Evolutionary conservation across 2,329 filamentous ascomycete species (phyloP).

Genomic region (Lasiodiplodia hormozganensis): DNA sequence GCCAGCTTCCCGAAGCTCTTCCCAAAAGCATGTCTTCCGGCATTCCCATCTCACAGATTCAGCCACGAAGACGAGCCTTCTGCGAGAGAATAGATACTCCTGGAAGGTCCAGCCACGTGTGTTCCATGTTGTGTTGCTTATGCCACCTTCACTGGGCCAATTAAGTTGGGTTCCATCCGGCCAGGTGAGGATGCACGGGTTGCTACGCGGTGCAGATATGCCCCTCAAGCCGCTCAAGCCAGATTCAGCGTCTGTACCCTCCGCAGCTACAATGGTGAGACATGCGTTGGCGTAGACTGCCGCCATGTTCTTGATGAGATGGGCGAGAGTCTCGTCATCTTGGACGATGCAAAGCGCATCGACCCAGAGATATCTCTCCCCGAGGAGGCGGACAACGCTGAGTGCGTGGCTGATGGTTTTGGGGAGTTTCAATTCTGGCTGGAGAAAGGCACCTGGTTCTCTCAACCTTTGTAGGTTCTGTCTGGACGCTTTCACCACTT

Average conservation of each 20-base stretch:
- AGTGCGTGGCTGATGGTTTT: slow-evolving; percentile 31
- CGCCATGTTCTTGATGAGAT: not conserved
- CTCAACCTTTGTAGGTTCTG: not conserved
- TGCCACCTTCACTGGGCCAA: not conserved
- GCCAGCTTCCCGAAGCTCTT: not conserved
- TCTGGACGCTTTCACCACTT: not conserved
- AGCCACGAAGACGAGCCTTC: slow-evolving; percentile 12
- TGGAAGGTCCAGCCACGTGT: slow-evolving; percentile 19
- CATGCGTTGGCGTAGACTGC: not conserved
- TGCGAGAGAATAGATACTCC: slow-evolving; percentile 11
- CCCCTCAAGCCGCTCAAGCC: not conserved
- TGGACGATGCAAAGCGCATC: slow-evolving; percentile 32
- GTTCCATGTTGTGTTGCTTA: not conserved
- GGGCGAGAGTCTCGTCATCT: slow-evolving; percentile 17
- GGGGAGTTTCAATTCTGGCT: not conserved
- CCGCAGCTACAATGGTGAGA: not conserved
- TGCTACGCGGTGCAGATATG: not conserved
- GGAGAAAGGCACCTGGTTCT: not conserved
- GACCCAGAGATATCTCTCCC: slow-evolving; percentile 31
- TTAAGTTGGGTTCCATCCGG: not conserved
- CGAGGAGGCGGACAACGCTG: slow-evolving; percentile 11
- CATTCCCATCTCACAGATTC: not conserved
- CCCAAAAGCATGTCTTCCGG: not conserved
- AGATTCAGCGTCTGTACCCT: not conserved
- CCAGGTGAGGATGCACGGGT: not conserved